Conservation (phyloP, 2,329 filamentous ascomycete species). For the Ascochyta clinopodiicola region DNA sequence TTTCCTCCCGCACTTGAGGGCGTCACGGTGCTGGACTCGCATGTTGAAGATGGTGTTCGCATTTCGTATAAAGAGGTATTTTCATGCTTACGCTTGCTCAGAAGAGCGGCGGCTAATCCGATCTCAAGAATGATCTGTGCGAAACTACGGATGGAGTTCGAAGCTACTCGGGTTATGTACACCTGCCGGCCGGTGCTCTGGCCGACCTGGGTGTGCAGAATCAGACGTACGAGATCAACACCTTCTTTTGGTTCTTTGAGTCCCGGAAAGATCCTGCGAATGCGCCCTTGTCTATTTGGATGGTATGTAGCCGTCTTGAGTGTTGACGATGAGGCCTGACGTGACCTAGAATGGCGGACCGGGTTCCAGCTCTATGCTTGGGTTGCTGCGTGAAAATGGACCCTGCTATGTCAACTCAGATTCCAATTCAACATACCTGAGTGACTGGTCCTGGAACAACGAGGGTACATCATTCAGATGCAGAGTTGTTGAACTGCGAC, state of each 20-base stretch:
- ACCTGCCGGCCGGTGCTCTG: constrained; percentile 58
- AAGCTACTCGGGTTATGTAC: constrained; percentile 66
- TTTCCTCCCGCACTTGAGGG: constrained; percentile 50
- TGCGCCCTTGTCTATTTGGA: constrained; percentile 22
- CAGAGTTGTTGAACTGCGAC: neutral
- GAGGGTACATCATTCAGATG: constrained; percentile 41
- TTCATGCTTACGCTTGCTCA: neutral
- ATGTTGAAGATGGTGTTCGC: constrained; percentile 48
- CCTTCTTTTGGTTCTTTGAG: constrained; percentile 34
- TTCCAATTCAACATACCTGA: constrained; percentile 58
- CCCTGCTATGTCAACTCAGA: constrained; percentile 50
- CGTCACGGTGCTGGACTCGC: constrained; percentile 49
- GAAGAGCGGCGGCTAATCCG: neutral
- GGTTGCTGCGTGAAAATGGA: constrained; percentile 27
- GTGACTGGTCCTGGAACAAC: constrained; percentile 69
- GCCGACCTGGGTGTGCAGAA: constrained; percentile 42
- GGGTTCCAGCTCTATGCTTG: constrained; percentile 27
- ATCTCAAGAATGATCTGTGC: constrained; percentile 55
- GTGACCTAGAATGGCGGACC: constrained; percentile 20
- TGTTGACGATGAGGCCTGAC: neutral
- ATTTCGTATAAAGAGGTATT: constrained; percentile 55
- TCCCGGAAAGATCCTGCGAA: constrained; percentile 24
- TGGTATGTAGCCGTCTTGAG: neutral
- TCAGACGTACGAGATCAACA: constrained; percentile 54
- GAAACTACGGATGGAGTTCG: constrained; percentile 64